Evolutionary conservation across 495 filamentous ascomycete species (phyloP), one percentile per base, ranked within the genome.

Genomic region (Penicillium bovifimosum): DNA sequence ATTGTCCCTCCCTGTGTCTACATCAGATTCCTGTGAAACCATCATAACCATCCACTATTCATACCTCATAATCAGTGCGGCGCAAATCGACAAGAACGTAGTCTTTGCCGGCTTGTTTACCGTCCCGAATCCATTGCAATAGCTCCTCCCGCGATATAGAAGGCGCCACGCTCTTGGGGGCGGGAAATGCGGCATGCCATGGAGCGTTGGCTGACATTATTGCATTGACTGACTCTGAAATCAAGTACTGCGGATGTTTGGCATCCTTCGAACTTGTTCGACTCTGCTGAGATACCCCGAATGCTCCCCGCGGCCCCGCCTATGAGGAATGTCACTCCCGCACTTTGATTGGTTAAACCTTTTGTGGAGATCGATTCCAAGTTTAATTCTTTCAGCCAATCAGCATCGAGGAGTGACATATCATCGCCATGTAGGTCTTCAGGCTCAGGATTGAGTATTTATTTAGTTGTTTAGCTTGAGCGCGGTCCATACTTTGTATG

Each of bases 71-170:
- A 54, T 88, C 85, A 7, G 61, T 78, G 9, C 83, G 70, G 7
- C 85, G 73, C 27, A 88, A 55, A 58, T 87, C 84, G 11, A 87
- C 76, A 11, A 88, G 70, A 1, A 86, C 54, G 54, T 80, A 87
- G 51, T 80, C 74, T 52, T 70, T 67, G 1, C 75, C 76, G 1
- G 68, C 45, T n/a, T 55, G 34, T 43, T 68, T 69, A 29, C 68
- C 72, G 9, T 66, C 56, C 5, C 55, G 40, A 32, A 80, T 55
- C 67, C 74, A 71, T 41, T 62, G 52, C 6, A 78, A 55, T 8
- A 80, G 46, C 2, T 67, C 65, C 26, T 61, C 49, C 39, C 74
- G 65, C 13, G 71, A 57, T 33, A 80, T 53, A 18, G 63, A 61
- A 2, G 64, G 50, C 2, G 69, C 60, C 3, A 48, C 40, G 6